Evolutionary conservation across 345 rosid genomes (phyloP).

Genomic region (Melaleuca quinquenervia): DNA sequence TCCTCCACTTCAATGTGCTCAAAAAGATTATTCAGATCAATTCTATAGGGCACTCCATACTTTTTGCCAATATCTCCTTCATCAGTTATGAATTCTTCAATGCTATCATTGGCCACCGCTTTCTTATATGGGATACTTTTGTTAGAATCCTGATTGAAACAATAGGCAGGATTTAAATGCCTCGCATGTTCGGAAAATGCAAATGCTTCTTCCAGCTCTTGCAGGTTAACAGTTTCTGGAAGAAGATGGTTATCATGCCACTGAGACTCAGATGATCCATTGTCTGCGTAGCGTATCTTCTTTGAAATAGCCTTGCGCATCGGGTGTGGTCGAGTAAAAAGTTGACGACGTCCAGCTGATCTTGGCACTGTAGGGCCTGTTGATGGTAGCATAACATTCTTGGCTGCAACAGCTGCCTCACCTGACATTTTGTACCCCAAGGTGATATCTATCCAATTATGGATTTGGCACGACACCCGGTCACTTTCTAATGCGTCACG

Average conservation of each 20-base stretch:
- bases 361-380: conserved; percentile 55
- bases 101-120: conserved; percentile 18
- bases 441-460: conserved; percentile 86
- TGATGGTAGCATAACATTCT: conserved; percentile 89
- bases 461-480: conserved; percentile 58
- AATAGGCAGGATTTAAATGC: conserved; percentile 54
- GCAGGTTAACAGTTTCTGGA: conserved; percentile 38
- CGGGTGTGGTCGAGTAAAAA: conserved; percentile 71
- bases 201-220: conserved; percentile 65
- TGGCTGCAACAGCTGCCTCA: conserved; percentile 74
- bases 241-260: conserved; percentile 28
- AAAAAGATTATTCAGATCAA: conserved; percentile 56
- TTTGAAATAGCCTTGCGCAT: conserved; percentile 27
- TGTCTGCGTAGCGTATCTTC: conserved; percentile 12
- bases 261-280: conserved; percentile 16
- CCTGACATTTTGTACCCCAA: conserved; percentile 96
- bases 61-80: conserved; percentile 19
- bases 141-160: conserved; percentile 7
- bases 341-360: conserved; percentile 84
- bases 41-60: conserved; percentile 15
- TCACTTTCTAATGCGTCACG: conserved; percentile 81
- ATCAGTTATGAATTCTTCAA: conserved; percentile 12
- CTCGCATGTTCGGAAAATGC: conserved; percentile 63
- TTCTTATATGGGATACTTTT: conserved; percentile 15
- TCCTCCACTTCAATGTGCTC: conserved; percentile 49